A percentile compares a stretch with the other conserved stretches of the same genome.
Conservation (phyloP, 768 basidiomycete genomes). For the Tephrocybe sp. region DNA sequence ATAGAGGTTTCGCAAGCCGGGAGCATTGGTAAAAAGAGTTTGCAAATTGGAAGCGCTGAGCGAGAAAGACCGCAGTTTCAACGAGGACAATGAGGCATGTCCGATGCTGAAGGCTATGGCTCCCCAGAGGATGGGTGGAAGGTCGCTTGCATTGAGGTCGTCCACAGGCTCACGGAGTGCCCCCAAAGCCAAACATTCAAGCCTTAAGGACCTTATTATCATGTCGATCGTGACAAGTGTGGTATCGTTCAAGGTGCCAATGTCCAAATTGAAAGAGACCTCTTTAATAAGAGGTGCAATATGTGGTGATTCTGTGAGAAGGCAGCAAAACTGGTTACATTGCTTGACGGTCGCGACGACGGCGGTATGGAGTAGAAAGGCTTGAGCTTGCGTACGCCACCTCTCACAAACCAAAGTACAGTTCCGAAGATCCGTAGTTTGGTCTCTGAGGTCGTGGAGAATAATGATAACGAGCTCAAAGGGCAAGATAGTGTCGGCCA, state of each 20-base stretch:
- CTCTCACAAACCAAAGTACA: constrained; percentile 10
- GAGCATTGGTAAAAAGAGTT: constrained; percentile 3
- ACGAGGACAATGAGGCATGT: constrained; percentile 2
- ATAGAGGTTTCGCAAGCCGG: constrained; percentile 4
- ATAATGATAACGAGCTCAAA: constrained; percentile 8
- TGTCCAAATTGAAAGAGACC: constrained; percentile 1
- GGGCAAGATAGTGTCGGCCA: background rate
- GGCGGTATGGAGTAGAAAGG: constrained; percentile 4
- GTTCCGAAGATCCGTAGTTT: background rate
- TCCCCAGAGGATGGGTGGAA: background rate
- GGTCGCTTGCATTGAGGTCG: background rate
- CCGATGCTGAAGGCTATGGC: background rate
- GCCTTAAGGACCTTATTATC: background rate
- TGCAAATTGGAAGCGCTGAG: constrained; percentile 3
- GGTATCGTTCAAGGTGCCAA: background rate
- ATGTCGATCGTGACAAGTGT: background rate
- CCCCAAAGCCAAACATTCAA: constrained; percentile 4
- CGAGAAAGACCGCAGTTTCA: background rate
- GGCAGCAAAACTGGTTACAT: constrained; percentile 3
- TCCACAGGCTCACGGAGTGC: background rate
- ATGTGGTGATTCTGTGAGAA: background rate
- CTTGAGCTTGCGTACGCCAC: constrained; percentile 10
- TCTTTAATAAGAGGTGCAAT: constrained; percentile 5
- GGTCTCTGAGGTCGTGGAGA: constrained; percentile 5
- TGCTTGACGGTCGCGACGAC: background rate